These are phyloP conservation scores for Allium fistulosum DNA, from an alignment of 106 monocot species.

Conservation along the genomic window DNA sequence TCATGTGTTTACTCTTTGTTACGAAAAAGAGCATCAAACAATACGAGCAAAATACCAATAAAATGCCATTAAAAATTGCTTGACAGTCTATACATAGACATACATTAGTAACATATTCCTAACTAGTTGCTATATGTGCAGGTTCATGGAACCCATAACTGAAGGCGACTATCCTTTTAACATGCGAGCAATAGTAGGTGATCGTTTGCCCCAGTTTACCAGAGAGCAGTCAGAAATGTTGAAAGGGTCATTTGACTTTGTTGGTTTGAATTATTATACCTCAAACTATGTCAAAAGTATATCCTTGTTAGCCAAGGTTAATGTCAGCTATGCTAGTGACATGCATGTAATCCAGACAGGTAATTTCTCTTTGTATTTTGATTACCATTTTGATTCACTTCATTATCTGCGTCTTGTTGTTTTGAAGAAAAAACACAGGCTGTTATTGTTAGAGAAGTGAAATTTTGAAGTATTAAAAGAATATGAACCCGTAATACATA, in stretches of 20 bases:
- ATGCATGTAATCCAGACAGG: background rate
- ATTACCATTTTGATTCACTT: background rate
- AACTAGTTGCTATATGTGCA: background rate
- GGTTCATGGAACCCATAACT: conserved; percentile 9
- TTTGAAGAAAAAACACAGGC: background rate
- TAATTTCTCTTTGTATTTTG: background rate
- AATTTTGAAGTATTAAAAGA: background rate
- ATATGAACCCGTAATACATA: background rate
- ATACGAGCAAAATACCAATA: too few species aligned
- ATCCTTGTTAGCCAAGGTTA: background rate
- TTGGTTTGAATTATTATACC: conserved; percentile 10
- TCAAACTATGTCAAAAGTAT: conserved; percentile 5
- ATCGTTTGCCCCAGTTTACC: background rate
- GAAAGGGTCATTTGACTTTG: conserved; percentile 8
- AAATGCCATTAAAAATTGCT: background rate
- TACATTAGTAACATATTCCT: background rate
- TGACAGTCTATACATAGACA: background rate
- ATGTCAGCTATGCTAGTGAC: background rate
- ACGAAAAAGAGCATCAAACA: too few species aligned
- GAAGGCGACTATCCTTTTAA: conserved; percentile 7
- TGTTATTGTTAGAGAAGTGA: background rate
- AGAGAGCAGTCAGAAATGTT: background rate
- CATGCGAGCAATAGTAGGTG: background rate
- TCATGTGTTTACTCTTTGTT: too few species aligned
- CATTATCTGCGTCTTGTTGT: background rate